Evolutionary conservation across 176 grass and related monocot species (phyloP).

Genomic region (Elymus sibiricus): DNA sequence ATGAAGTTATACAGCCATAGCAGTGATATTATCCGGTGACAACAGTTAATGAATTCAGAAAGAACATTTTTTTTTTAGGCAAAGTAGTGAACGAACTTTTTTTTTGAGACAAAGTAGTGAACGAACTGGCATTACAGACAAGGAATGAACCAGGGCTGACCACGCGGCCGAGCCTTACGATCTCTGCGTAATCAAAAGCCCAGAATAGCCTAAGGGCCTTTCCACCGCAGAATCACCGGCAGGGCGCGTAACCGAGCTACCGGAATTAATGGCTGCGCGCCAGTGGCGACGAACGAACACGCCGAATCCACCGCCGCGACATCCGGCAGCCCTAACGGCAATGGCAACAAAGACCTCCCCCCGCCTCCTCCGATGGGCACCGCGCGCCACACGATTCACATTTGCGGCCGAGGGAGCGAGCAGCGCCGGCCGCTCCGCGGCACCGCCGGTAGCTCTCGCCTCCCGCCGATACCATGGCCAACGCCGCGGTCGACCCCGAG

Average conservation of each 20-base stretch:
- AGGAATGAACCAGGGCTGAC: too few species aligned
- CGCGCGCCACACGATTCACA: not conserved
- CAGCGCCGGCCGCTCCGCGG: constrained; percentile 9
- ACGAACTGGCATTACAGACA: too few species aligned
- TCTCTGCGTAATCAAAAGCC: not conserved
- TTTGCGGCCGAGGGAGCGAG: constrained; percentile 13
- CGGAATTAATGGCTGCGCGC: not conserved
- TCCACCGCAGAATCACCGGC: not conserved
- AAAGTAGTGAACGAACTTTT: too few species aligned
- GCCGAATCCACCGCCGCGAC: not conserved
- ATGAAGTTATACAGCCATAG: too few species aligned
- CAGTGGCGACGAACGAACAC: constrained; percentile 13
- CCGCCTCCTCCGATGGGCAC: constrained; percentile 20
- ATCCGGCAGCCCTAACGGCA: not conserved
- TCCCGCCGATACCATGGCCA: constrained; percentile 27
- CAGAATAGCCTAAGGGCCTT: not conserved
- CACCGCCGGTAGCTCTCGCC: constrained; percentile 19
- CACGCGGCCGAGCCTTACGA: too few species aligned
- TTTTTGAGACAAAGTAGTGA: too few species aligned
- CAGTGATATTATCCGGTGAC: too few species aligned
- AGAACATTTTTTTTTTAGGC: too few species aligned
- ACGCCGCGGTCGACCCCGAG: not conserved
- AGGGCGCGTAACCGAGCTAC: not conserved
- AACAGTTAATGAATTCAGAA: too few species aligned
- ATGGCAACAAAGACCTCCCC: constrained; percentile 25